Percentiles rank a stretch among this genome's conserved stretches.
These are phyloP conservation scores for Pyrus pyrifolia DNA, from an alignment of 306 rosid genomes.

Conservation along the genomic window DNA sequence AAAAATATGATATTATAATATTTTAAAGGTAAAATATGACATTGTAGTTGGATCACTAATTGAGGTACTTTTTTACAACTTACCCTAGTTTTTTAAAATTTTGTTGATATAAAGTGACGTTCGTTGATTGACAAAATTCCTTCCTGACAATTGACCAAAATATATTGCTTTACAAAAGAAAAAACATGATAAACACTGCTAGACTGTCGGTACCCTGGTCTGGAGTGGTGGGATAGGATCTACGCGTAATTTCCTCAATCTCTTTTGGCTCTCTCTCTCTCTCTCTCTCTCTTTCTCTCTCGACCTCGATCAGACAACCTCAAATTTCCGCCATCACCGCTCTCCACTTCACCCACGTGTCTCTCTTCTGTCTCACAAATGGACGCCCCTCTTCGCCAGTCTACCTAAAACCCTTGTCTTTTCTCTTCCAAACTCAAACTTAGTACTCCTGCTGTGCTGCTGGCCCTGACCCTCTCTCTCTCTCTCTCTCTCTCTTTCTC, in stretches of 20 bases:
- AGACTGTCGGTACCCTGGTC: not conserved
- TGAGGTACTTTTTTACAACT: no score
- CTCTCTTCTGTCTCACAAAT: not conserved
- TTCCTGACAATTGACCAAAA: not conserved
- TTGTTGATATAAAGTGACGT: not conserved
- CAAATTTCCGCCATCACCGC: constrained; percentile 48
- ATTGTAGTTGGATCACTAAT: no score
- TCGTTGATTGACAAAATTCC: not conserved
- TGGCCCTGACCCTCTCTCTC: not conserved
- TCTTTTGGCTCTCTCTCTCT: not conserved
- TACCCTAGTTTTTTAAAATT: no score
- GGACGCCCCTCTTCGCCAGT: not conserved
- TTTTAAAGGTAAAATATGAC: no score
- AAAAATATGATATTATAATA: no score
- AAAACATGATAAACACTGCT: not conserved
- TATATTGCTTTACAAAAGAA: not conserved
- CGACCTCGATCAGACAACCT: constrained; percentile 27
- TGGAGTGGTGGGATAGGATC: no score
- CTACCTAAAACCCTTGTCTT: not conserved
- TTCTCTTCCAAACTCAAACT: not conserved
- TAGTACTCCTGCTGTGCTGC: not conserved
- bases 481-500: not conserved
- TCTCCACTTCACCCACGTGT: constrained; percentile 33
- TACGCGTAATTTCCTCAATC: not conserved
- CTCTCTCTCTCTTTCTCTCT: not conserved